phyloP scores from a whole-genome alignment of 2,329 filamentous ascomycete species.

The Nakataea oryzae region DNA sequence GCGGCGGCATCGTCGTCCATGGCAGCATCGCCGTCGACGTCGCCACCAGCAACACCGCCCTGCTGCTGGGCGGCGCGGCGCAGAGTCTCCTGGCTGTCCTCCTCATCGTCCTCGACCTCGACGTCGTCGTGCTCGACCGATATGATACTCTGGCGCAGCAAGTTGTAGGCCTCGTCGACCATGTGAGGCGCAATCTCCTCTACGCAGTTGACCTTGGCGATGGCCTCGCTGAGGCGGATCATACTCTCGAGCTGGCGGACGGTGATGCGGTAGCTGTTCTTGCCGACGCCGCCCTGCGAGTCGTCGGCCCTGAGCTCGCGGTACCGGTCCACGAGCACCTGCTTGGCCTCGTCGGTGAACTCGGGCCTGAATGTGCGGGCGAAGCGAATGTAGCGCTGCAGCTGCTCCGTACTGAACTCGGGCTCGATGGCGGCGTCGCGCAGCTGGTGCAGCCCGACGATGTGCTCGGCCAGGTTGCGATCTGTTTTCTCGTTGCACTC shows the following conservation, averaged over 20 bases:
- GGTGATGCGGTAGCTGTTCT: conserved; percentile 95
- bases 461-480: conserved; percentile 85
- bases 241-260: conserved; percentile 92
- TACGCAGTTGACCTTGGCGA: conserved; percentile 94
- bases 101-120: conserved; percentile 71
- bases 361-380: conserved; percentile 88
- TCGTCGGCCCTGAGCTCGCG: conserved; percentile 92
- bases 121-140: conserved; percentile 97
- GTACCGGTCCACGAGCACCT: conserved; percentile 81
- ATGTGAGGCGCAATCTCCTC: conserved; percentile 78
- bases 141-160: conserved; percentile 90
- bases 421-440: conserved; percentile 86
- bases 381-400: conserved; percentile 96
- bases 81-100: conserved; percentile 7
- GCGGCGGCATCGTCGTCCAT: conserved; percentile 28
- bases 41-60: conserved; percentile 34
- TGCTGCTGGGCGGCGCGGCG: conserved; percentile 11
- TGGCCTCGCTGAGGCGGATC: conserved; percentile 94
- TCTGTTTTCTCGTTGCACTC: conserved; percentile 92
- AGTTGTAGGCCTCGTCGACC: conserved; percentile 83
- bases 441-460: conserved; percentile 86
- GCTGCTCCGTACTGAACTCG: conserved; percentile 90
- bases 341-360: conserved; percentile 80
- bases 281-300: conserved; percentile 83
- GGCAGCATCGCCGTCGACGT: conserved; percentile 34